Base-by-base conservation (phyloP, 2,329 filamentous ascomycete species). In the Pseudopyricularia javanii region DNA sequence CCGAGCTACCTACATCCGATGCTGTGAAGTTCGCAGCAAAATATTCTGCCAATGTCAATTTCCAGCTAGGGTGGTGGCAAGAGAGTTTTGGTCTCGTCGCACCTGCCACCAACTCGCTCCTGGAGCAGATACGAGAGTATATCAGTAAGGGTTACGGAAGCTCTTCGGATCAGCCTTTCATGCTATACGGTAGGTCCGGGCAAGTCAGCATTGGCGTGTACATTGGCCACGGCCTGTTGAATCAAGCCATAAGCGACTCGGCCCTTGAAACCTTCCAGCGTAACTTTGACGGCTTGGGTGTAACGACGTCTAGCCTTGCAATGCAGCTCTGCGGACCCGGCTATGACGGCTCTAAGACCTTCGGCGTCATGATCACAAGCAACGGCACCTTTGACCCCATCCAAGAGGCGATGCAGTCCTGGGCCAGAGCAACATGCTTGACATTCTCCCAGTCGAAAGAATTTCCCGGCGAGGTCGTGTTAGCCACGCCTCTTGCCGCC, bases 311-410 rank as follows among this genome's bases (percentile, higher is more conserved):
- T 1, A 63, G 56, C 47, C 37, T 69, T 50, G 66, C 64, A 26
- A 65, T 70, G 59, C 66, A 70, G 59, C 64, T 69, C 43, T 70
- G 67, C 54, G 59, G 58, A 8, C 49, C 60, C 2, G 53, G 53
- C 52, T 63, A 62, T 52, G 62, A 63, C 50, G 60, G 58, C 45
- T 55, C 59, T 5, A 68, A 68, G 54, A 60, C 61, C 30, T 65
- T 70, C 56, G 66, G 67, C 17, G 53, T 68, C 33, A 58, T 65
- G 22, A 62, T 62, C 7, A 59, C 62, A 6, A 66, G 61, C 56
- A 63, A 66, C 52, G 62, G 53, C 8, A 64, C 59, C 2, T 69
- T 68, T 50, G 33, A 54, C 12, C 56, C 60, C 7, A 59, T 67
- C 17, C 65, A 69, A 53, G 33, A 59, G 28, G 62, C 62, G 14